A percentile compares a stretch with the other conserved stretches of the same genome.
phyloP scores from a whole-genome alignment of 768 basidiomycete genomes.

The Suillus bovinus region DNA sequence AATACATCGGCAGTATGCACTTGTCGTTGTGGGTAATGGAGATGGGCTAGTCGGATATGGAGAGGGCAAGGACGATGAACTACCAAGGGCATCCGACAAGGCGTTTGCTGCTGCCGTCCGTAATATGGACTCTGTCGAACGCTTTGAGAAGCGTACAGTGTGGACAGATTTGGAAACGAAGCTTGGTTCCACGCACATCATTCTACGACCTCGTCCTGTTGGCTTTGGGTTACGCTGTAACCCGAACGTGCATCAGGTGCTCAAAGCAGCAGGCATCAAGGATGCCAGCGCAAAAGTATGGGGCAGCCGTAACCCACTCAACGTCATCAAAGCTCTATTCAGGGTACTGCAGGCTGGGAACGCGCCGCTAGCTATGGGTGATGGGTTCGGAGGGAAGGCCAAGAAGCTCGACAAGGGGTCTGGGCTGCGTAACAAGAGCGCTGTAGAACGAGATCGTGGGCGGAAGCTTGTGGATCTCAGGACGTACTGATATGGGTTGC shows the following conservation, averaged over 20 bases:
- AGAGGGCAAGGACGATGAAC: constrained; percentile 72
- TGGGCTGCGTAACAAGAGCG: constrained; percentile 66
- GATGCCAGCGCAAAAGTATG: constrained; percentile 95
- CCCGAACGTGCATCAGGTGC: constrained; percentile 83
- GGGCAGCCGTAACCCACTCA: constrained; percentile 81
- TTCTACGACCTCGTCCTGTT: constrained; percentile 78
- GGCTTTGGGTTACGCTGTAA: constrained; percentile 94
- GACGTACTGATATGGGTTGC: constrained; percentile 37
- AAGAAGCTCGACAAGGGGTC: constrained; percentile 72
- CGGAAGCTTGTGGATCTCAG: constrained; percentile 71
- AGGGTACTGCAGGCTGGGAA: constrained; percentile 85
- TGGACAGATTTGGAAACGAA: constrained; percentile 90
- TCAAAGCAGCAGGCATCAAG: constrained; percentile 93
- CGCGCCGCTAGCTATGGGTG: constrained; percentile 77
- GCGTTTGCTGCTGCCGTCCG: constrained; percentile 72
- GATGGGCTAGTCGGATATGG: constrained; percentile 83
- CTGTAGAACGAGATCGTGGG: constrained; percentile 82
- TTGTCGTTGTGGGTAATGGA: constrained; percentile 81
- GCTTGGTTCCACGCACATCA: constrained; percentile 78
- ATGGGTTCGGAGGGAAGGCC: constrained; percentile 75
- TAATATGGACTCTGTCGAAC: constrained; percentile 89
- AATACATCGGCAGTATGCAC: constrained; percentile 58
- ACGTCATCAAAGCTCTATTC: constrained; percentile 84
- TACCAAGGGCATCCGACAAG: constrained; percentile 51
- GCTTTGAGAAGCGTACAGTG: constrained; percentile 94